Percentiles rank a stretch among this genome's conserved stretches.
Evolutionary conservation across 2,329 filamentous ascomycete species (phyloP).

Genomic region (Trichocomaceae sp.): DNA sequence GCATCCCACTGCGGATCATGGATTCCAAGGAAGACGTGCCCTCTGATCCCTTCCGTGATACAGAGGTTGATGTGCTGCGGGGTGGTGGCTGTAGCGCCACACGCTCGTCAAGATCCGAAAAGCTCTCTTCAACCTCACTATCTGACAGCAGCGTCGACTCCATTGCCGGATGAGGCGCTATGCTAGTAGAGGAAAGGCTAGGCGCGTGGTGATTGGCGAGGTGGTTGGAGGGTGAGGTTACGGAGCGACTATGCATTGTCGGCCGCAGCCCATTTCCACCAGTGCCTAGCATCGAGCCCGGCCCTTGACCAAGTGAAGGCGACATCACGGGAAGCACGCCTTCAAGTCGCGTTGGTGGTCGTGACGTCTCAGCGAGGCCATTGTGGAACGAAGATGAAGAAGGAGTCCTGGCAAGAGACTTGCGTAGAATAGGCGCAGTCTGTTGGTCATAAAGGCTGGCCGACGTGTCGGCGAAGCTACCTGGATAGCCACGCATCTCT

Average conservation of each 20-base stretch:
- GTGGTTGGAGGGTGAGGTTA: constrained; percentile 68
- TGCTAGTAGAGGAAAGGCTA: constrained; percentile 5
- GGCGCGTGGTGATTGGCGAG: constrained; percentile 24
- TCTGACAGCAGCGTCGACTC: constrained; percentile 63
- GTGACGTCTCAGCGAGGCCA: constrained; percentile 67
- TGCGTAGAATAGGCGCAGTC: constrained; percentile 80
- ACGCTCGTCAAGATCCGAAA: constrained; percentile 77
- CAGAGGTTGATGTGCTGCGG: constrained; percentile 19
- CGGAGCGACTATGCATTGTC: constrained; percentile 68
- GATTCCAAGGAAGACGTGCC: constrained; percentile 40
- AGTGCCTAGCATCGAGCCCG: constrained; percentile 20
- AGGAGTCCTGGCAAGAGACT: constrained; percentile 66
- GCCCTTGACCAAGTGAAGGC: constrained; percentile 42
- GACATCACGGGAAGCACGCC: constrained; percentile 32
- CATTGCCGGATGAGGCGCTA: constrained; percentile 22
- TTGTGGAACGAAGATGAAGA: constrained; percentile 76
- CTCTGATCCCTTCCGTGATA: constrained; percentile 30
- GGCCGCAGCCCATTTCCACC: constrained; percentile 47
- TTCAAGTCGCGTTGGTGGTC: constrained; percentile 51
- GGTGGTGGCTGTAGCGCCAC: constrained; percentile 19
- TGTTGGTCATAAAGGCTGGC: constrained; percentile 89
- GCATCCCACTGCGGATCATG: constrained; percentile 42
- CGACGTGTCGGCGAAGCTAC: constrained; percentile 62
- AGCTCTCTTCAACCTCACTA: constrained; percentile 69
- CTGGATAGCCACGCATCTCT: constrained; percentile 46